Evolutionary conservation across 2,329 filamentous ascomycete genomes (phyloP), one percentile per base, ranked within the genome.

Genomic region (Trichoderma koningiopsis): DNA sequence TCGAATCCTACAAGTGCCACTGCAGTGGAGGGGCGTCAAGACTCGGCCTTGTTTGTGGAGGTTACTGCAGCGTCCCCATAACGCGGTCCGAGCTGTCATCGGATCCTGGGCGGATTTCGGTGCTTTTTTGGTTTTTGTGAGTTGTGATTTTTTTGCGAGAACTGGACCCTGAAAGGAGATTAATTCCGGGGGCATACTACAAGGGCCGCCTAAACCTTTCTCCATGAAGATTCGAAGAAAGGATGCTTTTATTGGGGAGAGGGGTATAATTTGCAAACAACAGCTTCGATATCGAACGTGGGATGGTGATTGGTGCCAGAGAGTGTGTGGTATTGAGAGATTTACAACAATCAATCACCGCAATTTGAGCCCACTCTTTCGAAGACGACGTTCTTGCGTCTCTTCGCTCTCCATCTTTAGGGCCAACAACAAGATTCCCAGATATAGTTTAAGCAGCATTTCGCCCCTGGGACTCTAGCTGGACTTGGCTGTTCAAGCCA

Each of bases 121-220:
- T 67, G 55, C 37, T 59, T 49, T 49, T 49, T 37, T 59, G 49
- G 35, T n/a, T 43, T n/a, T 43, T 43, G 19, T 43, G 27, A 31
- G 43, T 24, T 35, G 33, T 35, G 33, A 35, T 11, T 13, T 35
- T 35, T 13, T 37, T 24, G n/a, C 13, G n/a, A 59, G 5, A 24
- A 66, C 40, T 24, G 7, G 62, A 47, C 62, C 62, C 63, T 67
- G 63, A 67, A 58, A 67, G 63, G 63, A 67, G 55, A 59, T 24
- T 5, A 33, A 2, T 49, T 67, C 13, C 40, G 35, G 40, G n/a
- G 29, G 63, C 16, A n/a, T 40, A 56, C 22, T 40, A 22, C 14
- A 40, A 49, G 27, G 37, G 55, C 29, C 53, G 40, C 10, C 29
- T 67, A 57, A 33, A 19, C 33, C 40, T 19, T 43, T 43, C 31